These are phyloP conservation scores for Fusarium protoensiforme DNA, from an alignment of 2,329 filamentous ascomycete species.

Conservation along the genomic window DNA sequence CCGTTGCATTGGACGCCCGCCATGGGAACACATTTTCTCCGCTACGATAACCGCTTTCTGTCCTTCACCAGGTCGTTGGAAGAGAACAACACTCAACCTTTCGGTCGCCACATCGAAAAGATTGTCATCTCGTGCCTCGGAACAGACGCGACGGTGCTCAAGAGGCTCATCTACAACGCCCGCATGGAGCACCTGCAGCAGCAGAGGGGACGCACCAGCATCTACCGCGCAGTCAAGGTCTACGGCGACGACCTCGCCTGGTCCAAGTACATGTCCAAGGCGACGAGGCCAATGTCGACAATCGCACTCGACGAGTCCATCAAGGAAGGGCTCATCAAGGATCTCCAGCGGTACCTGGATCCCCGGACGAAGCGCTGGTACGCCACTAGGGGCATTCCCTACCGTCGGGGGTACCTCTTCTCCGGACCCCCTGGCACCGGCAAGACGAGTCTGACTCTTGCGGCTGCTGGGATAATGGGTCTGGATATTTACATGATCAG, in stretches of 20 bases:
- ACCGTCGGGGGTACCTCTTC: conserved; percentile 35
- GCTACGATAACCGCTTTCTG: conserved; percentile 12
- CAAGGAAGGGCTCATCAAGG: conserved; percentile 25
- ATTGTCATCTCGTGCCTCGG: conserved; percentile 24
- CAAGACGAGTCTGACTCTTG: conserved; percentile 31
- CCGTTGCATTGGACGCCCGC: conserved; percentile 25
- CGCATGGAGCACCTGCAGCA: conserved; percentile 22
- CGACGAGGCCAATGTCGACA: conserved; percentile 27
- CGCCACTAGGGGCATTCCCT: conserved; percentile 31
- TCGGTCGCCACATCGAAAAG: not conserved
- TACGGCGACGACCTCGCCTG: conserved; percentile 6
- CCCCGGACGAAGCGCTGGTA: conserved; percentile 32
- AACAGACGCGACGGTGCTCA: conserved; percentile 17
- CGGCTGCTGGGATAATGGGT: conserved; percentile 24
- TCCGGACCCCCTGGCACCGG: conserved; percentile 34
- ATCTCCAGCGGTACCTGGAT: conserved; percentile 29
- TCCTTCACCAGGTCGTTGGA: conserved; percentile 16
- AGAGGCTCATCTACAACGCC: conserved; percentile 23
- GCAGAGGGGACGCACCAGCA: conserved; percentile 24
- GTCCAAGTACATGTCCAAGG: conserved; percentile 29
- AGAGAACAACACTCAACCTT: not conserved
- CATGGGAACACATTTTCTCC: conserved; percentile 26
- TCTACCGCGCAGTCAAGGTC: conserved; percentile 10
- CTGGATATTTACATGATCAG: conserved; percentile 33
- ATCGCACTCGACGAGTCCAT: conserved; percentile 25